phyloP scores from a whole-genome alignment of 345 rosid genomes.

The Conringia planisiliqua region DNA sequence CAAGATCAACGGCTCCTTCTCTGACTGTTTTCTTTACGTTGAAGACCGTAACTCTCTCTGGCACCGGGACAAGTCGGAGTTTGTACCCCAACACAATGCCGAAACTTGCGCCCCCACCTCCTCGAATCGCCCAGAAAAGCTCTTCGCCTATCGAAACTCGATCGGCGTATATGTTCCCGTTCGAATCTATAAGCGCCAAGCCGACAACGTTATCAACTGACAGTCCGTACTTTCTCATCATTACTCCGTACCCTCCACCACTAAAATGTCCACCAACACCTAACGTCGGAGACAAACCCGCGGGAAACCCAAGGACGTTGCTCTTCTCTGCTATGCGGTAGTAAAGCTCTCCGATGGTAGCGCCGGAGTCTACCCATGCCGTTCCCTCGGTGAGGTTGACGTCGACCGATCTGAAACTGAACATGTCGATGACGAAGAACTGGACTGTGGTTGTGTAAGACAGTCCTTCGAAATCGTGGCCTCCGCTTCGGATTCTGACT shows the following conservation, averaged over 20 bases:
- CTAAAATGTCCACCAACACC: constrained; percentile 56
- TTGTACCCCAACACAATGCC: constrained; percentile 47
- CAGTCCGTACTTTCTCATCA: constrained; percentile 56
- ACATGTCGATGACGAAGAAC: constrained; percentile 39
- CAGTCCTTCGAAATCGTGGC: constrained; percentile 47
- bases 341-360: constrained; percentile 42
- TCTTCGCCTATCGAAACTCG: constrained; percentile 56
- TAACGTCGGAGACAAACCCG: constrained; percentile 38
- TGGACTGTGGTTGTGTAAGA: constrained; percentile 42
- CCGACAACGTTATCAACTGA: constrained; percentile 50
- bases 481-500: constrained; percentile 44
- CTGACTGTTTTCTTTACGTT: constrained; percentile 4
- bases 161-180: constrained; percentile 29
- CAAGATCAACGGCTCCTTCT: constrained; percentile 26
- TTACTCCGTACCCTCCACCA: constrained; percentile 53
- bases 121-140: constrained; percentile 56
- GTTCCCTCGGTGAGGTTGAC: constrained; percentile 25
- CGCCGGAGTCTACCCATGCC: constrained; percentile 43
- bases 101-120: constrained; percentile 61
- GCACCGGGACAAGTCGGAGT: constrained; percentile 41
- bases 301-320: constrained; percentile 39
- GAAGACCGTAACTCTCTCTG: constrained; percentile 37
- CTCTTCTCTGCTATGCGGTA: constrained; percentile 35
- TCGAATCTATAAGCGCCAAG: constrained; percentile 36
- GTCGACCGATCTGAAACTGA: constrained; percentile 21